Evolutionary conservation across 169 alveolate species (phyloP).

Genomic region (Perkinsus marinus): DNA sequence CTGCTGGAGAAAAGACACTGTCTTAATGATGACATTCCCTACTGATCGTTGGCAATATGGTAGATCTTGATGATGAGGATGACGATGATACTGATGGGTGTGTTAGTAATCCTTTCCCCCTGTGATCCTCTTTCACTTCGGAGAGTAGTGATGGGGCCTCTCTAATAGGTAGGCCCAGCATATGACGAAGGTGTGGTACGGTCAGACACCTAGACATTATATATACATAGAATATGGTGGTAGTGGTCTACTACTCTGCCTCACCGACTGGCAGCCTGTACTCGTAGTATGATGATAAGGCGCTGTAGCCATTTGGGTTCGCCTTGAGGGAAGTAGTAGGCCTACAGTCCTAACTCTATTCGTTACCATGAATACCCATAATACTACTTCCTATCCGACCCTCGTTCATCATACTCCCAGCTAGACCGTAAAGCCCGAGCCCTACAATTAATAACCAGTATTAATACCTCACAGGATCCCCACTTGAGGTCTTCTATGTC

Average conservation of each 20-base stretch:
- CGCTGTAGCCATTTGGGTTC: not conserved
- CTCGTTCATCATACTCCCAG: no score
- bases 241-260: not conserved
- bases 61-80: not conserved
- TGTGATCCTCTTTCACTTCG: no score
- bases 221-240: not conserved
- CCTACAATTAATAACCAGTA: no score
- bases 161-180: not conserved
- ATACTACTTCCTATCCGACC: no score
- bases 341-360: no score
- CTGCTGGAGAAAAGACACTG: no score
- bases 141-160: not conserved
- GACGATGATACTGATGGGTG: not conserved
- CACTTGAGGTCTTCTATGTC: not conserved
- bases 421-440: no score
- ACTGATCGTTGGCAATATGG: not conserved
- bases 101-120: not conserved
- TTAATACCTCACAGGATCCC: not conserved
- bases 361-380: no score
- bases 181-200: not conserved
- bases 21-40: not conserved
- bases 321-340: no score
- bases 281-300: not conserved
- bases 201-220: not conserved
- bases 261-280: not conserved